Percentiles rank a stretch among this genome's conserved stretches.
phyloP scores from a whole-genome alignment of 2,329 filamentous ascomycete species.

The Pyrenochaeta sp. region DNA sequence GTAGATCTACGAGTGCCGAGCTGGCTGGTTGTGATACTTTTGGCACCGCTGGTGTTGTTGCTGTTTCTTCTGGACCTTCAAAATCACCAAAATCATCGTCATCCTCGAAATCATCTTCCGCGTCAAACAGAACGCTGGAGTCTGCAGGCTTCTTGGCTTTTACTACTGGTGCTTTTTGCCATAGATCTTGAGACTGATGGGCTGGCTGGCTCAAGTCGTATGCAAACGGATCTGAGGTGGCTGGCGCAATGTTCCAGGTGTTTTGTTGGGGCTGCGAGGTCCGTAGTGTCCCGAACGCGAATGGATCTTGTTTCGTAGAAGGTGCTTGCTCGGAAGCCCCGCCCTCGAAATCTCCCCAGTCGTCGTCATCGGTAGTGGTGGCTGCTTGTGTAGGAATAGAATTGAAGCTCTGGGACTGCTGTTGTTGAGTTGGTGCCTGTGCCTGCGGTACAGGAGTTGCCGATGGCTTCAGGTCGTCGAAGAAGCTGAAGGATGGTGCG shows the following conservation, averaged over 20 bases:
- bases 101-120: constrained; percentile 43
- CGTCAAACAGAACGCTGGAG: constrained; percentile 51
- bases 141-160: constrained; percentile 44
- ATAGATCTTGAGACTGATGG: constrained; percentile 20
- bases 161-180: constrained; percentile 35
- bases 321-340: constrained; percentile 24
- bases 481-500: constrained; percentile 41
- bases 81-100: constrained; percentile 50
- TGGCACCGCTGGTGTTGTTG: constrained; percentile 5
- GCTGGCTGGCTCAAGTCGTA: constrained; percentile 8
- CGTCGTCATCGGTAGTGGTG: constrained; percentile 39
- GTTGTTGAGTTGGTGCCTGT: constrained; percentile 15
- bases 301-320: constrained; percentile 24
- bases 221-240: constrained; percentile 18
- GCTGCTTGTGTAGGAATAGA: constrained; percentile 2
- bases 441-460: constrained; percentile 19
- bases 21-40: constrained; percentile 11
- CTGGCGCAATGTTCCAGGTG: constrained; percentile 9
- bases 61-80: constrained; percentile 28
- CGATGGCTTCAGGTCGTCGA: constrained; percentile 39
- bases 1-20: constrained; percentile 32
- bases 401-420: constrained; percentile 9
- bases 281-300: constrained; percentile 19
- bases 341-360: constrained; percentile 53
- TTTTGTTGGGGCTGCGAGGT: constrained; percentile 17